Evolutionary conservation across 2,329 filamentous ascomycete species (phyloP), one percentile per base, ranked within the genome.

Genomic region (Cryoendolithus antarcticus): DNA sequence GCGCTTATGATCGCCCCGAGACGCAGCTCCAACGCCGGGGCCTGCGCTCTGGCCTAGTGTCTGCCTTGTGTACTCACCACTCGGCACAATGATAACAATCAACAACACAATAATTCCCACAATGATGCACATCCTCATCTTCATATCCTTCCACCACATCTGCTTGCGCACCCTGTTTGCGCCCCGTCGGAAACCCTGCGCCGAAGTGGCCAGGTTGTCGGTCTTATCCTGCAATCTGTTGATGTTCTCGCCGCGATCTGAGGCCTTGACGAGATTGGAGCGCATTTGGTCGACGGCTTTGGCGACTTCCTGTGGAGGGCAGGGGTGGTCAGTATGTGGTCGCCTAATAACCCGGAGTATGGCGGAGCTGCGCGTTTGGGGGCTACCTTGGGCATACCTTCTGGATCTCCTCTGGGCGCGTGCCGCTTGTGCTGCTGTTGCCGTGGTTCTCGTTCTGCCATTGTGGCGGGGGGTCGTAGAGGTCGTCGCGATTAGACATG

Each of bases 91-190:
- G 62, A 98, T 96, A 63, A 98, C 76, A 53, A 93, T 69, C 51
- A 98, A 75, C 54, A 98, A 72, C 52, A 96, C 75, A 62, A 96
- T 82, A 64, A 98, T 82, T 57, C 88, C 91, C 43, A 80, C 72
- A 59, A 93, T 82, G 54, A 98, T 71, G 68, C 89, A 96, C 72
- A 95, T 91, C 64, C 91, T 80, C 91, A 98, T 98, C 78, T 96
- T 96, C 86, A 95, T 93, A 60, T 96, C 89, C 75, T 96, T 96
- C 89, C 88, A 96, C 89, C 89, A 96, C 89, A 96, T 96, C 66
- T 93, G 80, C 65, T 70, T 70, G 64, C 91, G 80, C 53, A 98
- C 89, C 55, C 86, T 74, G 72, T 96, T 98, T 64, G 93, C 91
- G 49, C 91, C 89, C 51, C 88, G 81, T 57, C 88, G 85, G 76